Percentiles rank a stretch among this genome's conserved stretches.
Conservation (phyloP, 2,329 filamentous ascomycete genomes). For the Penicillium palitans region DNA sequence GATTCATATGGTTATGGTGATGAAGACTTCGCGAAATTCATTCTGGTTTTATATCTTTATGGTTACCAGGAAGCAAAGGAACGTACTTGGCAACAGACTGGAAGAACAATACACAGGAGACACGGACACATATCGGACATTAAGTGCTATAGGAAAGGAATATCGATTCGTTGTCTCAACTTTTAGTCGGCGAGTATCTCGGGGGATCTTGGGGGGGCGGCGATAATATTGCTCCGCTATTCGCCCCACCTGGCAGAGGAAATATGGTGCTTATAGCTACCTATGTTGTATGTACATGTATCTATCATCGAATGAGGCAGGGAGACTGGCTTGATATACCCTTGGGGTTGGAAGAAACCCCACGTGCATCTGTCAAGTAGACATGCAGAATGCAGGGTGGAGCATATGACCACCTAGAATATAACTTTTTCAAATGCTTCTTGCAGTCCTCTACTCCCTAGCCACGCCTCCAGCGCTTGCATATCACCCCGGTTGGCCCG, state of each 20-base stretch:
- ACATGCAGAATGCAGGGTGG: not conserved
- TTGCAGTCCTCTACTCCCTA: conserved; percentile 27
- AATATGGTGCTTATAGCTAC: no score
- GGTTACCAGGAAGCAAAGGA: no score
- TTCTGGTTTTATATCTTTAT: no score
- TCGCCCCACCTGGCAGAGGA: no score
- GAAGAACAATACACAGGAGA: no score
- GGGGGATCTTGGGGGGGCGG: not conserved
- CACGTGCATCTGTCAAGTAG: not conserved
- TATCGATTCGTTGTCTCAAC: not conserved
- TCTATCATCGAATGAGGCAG: not conserved
- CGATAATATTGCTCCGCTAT: not conserved
- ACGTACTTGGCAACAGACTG: no score
- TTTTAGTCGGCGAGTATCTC: not conserved
- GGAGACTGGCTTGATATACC: not conserved
- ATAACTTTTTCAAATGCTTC: conserved; percentile 37
- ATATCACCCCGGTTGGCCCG: conserved; percentile 38
- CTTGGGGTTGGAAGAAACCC: not conserved
- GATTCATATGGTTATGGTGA: no score
- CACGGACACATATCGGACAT: no score
- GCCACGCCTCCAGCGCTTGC: conserved; percentile 37
- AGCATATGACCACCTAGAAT: conserved; percentile 20
- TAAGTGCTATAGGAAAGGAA: not conserved
- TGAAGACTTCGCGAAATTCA: no score
- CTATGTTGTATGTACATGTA: not conserved